phyloP scores from a whole-genome alignment of 1,139 yeast species.

The Pneumocystis carinii region DNA sequence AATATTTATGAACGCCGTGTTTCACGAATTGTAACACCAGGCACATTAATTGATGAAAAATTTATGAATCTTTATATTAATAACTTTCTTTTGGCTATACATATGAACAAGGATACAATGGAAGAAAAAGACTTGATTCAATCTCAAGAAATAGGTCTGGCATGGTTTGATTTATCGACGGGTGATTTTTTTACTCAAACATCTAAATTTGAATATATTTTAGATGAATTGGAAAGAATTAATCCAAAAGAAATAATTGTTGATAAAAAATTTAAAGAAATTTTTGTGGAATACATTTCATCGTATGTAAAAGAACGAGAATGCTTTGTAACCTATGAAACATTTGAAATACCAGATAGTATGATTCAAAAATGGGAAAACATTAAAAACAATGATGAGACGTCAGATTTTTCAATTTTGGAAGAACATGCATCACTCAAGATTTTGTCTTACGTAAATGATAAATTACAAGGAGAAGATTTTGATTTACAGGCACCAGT shows the following conservation, averaged over 20 bases:
- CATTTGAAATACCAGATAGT: constrained; percentile 18
- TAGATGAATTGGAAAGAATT: constrained; percentile 48
- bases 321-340: constrained; percentile 45
- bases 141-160: constrained; percentile 40
- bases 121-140: background rate
- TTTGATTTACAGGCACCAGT: constrained; percentile 40
- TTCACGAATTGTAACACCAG: constrained; percentile 75
- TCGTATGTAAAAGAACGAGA: constrained; percentile 40
- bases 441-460: constrained; percentile 40
- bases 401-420: constrained; percentile 12
- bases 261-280: constrained; percentile 23
- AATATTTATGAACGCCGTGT: constrained; percentile 48
- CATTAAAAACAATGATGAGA: background rate
- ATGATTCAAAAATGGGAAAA: constrained; percentile 5
- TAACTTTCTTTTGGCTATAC: constrained; percentile 54
- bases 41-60: constrained; percentile 79
- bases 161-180: constrained; percentile 82
- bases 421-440: constrained; percentile 37
- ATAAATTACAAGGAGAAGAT: constrained; percentile 39
- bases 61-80: constrained; percentile 59
- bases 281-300: constrained; percentile 4
- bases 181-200: constrained; percentile 62
- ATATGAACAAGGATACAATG: constrained; percentile 33
- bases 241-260: constrained; percentile 53
- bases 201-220: constrained; percentile 39